A percentile compares a stretch with the other conserved stretches of the same genome.
These are phyloP conservation scores for Xanthoparmelia taractica DNA, from an alignment of 495 filamentous ascomycete genomes.

Conservation along the genomic window DNA sequence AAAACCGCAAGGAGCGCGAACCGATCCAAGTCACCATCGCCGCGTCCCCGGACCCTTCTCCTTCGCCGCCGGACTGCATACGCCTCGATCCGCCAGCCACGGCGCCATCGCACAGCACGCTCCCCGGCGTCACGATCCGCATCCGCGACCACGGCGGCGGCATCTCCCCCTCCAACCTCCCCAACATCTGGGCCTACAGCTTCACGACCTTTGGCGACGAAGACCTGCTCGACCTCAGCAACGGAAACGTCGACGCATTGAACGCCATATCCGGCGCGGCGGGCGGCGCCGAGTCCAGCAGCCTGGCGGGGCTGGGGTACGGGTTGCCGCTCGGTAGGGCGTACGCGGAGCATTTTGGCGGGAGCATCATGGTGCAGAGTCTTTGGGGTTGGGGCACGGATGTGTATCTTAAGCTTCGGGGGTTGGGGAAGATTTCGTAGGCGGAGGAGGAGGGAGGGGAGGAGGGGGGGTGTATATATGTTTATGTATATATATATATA, in stretches of 20 bases:
- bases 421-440: conserved; percentile 61
- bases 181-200: conserved; percentile 89
- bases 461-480: neutral
- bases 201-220: conserved; percentile 88
- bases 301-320: conserved; percentile 88
- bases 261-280: conserved; percentile 63
- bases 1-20: conserved; percentile 66
- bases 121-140: conserved; percentile 85
- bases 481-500: no score
- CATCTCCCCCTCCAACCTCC: conserved; percentile 70
- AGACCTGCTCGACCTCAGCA: conserved; percentile 36
- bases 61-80: conserved; percentile 17
- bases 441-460: neutral
- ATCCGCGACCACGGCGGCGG: conserved; percentile 94
- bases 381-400: conserved; percentile 90
- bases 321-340: conserved; percentile 84
- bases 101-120: conserved; percentile 35
- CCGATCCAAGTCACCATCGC: conserved; percentile 90
- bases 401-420: conserved; percentile 75
- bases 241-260: conserved; percentile 54
- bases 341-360: conserved; percentile 97
- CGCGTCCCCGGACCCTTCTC: conserved; percentile 57
- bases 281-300: conserved; percentile 59
- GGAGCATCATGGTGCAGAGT: conserved; percentile 89
- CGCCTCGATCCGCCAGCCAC: conserved; percentile 5